A percentile compares a stretch with the other conserved stretches of the same genome.
phyloP scores from a whole-genome alignment of 2,329 filamentous ascomycete genomes.

The Cytospora paraplurivora region DNA sequence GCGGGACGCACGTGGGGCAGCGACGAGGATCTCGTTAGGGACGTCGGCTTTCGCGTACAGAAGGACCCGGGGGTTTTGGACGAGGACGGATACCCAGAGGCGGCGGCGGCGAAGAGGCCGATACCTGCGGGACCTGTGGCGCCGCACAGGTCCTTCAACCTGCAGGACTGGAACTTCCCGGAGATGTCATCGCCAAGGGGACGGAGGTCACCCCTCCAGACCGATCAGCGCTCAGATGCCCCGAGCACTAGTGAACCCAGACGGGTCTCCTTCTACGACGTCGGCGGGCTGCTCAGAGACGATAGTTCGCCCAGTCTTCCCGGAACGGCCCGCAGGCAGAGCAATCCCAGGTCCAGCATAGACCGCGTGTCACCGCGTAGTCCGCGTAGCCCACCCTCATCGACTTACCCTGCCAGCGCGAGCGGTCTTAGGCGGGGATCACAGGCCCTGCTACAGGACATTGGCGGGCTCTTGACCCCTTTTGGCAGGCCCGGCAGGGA shows the following conservation, averaged over 20 bases:
- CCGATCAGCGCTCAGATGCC: conserved; percentile 39
- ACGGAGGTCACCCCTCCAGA: conserved; percentile 32
- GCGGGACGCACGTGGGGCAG: conserved; percentile 74
- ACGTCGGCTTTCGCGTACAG: conserved; percentile 70
- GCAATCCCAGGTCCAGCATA: conserved; percentile 43
- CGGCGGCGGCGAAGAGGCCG: conserved; percentile 34
- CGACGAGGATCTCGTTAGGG: conserved; percentile 85
- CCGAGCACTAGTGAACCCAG: conserved; percentile 50
- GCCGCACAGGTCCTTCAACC: conserved; percentile 29
- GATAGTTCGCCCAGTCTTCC: conserved; percentile 30
- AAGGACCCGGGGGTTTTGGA: conserved; percentile 50
- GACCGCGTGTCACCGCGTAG: conserved; percentile 42
- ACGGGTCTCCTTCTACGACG: conserved; percentile 80
- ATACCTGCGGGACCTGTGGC: conserved; percentile 41
- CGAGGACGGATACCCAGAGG: conserved; percentile 26
- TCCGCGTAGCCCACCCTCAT: conserved; percentile 42
- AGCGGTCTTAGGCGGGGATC: conserved; percentile 56
- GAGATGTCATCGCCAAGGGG: conserved; percentile 39
- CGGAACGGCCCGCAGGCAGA: conserved; percentile 41
- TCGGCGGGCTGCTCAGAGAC: conserved; percentile 70
- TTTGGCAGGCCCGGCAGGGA: conserved; percentile 31
- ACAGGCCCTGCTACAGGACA: conserved; percentile 59
- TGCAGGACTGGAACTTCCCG: conserved; percentile 53
- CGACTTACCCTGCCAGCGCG: conserved; percentile 48
- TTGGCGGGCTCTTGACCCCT: conserved; percentile 56